Base-by-base conservation (phyloP, 2,329 filamentous ascomycete genomes). In the Phyllosticta citriasiana region DNA sequence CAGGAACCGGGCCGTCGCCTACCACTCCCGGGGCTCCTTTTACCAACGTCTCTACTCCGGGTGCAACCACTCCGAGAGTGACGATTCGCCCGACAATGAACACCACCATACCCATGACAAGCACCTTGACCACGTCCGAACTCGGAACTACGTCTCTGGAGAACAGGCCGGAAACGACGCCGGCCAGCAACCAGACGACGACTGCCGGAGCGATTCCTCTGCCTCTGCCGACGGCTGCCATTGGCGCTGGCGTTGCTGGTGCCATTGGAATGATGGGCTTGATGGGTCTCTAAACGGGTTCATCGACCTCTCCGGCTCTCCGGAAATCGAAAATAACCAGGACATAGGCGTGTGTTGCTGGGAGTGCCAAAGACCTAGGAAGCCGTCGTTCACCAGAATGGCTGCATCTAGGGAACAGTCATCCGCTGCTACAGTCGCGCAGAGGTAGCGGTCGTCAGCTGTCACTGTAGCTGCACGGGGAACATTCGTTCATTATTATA, bases 251-350 rank as follows among this genome's bases (percentile, higher is more conserved):
- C 55, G 57, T 78, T 27, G 74, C 72, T 60, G 77, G 75, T 59
- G 71, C 69, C 4, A 55, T 75, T 26, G 75, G 74, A n/a, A 65
- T 79, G 55, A 65, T 78, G 35, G 76, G 74, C 65, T 70, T 78
- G 65, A 68, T 79, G 60, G 75, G 72, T 55, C 64, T 79, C 63
- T 79, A 74, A 61, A 50, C 19, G 5, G 16, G n/a, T 6, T n/a
- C 4, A n/a, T 16, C 40, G 3, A 47, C 3, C 7, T n/a, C 40
- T 16, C 4, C 14, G 14, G 16, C n/a, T n/a, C 2, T 6, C 14
- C 19, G 19, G 19, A 47, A 16, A 14, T n/a, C 16, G 4, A n/a
- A 47, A 2, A 47, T n/a, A 16, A 16, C 12, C 35, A 27, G 7
- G 7, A 47, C 14, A n/a, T n/a, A 47, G 35, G 35, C 35, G 12